These are phyloP conservation scores for Penicillium psychrosexuale DNA, from an alignment of 2,329 filamentous ascomycete species.

Conservation along the genomic window DNA sequence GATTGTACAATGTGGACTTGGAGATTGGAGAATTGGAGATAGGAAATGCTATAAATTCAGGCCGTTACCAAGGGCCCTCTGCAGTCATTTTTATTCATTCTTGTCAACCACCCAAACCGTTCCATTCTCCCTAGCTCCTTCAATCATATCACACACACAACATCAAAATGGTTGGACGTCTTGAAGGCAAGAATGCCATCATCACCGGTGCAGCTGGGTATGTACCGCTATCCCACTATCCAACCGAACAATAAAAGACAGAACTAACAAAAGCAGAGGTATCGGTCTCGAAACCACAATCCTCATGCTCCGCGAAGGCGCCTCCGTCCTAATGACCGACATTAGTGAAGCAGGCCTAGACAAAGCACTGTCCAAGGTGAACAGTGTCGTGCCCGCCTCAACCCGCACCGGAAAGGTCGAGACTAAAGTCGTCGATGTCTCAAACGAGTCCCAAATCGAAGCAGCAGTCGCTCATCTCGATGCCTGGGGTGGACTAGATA, in stretches of 20 bases:
- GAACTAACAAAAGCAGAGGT: conserved; percentile 52
- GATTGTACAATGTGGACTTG: neutral
- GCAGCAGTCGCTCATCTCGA: conserved; percentile 72
- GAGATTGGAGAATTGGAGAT: neutral
- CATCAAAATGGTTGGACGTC: conserved; percentile 22
- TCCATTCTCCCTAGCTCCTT: neutral
- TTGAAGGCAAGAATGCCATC: conserved; percentile 66
- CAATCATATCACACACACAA: neutral
- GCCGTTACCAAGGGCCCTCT: neutral
- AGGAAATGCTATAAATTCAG: conserved; percentile 53
- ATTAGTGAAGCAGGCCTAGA: conserved; percentile 76
- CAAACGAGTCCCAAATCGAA: conserved; percentile 75
- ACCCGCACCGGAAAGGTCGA: conserved; percentile 16
- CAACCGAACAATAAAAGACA: neutral
- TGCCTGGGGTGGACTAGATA: conserved; percentile 79
- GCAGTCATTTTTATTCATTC: neutral
- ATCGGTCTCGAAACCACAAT: conserved; percentile 91
- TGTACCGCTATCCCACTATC: neutral
- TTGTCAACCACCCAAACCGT: neutral
- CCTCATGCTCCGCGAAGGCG: conserved; percentile 84
- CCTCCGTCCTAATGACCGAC: conserved; percentile 79
- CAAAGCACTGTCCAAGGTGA: conserved; percentile 71
- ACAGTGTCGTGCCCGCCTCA: conserved; percentile 62
- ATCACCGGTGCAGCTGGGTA: conserved; percentile 86
- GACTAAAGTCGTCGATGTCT: conserved; percentile 61